A percentile compares a stretch with the other conserved stretches of the same genome.
These are phyloP conservation scores for Calonectria naviculata DNA, from an alignment of 2,329 filamentous ascomycete species.

Conservation along the genomic window DNA sequence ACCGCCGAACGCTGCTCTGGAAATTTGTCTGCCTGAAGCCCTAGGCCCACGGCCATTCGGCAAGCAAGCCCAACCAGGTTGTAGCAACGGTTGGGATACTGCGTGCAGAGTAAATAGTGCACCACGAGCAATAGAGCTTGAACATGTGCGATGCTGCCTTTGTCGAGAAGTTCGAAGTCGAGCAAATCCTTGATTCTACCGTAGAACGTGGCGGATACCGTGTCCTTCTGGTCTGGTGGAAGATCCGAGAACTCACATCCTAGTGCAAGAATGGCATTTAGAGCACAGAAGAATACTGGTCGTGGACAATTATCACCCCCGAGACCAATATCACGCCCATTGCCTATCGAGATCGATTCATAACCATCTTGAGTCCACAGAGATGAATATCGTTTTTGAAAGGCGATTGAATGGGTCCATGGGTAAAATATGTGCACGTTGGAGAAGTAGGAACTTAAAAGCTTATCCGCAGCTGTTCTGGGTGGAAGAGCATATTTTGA, in stretches of 20 bases:
- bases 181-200: not conserved
- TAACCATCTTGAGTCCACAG: not conserved
- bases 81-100: constrained; percentile 9
- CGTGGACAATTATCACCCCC: not conserved
- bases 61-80: constrained; percentile 7
- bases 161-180: not conserved
- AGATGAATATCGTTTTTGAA: not conserved
- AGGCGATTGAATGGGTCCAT: constrained; percentile 5
- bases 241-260: constrained; percentile 10
- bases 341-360: not conserved
- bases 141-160: constrained; percentile 1
- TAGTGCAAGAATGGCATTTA: constrained; percentile 15
- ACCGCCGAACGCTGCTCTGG: not conserved
- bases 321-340: not conserved
- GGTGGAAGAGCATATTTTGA: no score
- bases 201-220: not conserved
- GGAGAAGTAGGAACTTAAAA: not conserved
- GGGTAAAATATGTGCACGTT: constrained; percentile 16
- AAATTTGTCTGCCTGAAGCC: not conserved
- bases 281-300: not conserved
- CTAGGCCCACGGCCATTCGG: constrained; percentile 14
- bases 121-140: not conserved
- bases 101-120: constrained; percentile 4
- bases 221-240: constrained; percentile 1
- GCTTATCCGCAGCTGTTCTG: no score